phyloP scores from a whole-genome alignment of 148 eudicot genomes.

The Spergularia bocconei region DNA sequence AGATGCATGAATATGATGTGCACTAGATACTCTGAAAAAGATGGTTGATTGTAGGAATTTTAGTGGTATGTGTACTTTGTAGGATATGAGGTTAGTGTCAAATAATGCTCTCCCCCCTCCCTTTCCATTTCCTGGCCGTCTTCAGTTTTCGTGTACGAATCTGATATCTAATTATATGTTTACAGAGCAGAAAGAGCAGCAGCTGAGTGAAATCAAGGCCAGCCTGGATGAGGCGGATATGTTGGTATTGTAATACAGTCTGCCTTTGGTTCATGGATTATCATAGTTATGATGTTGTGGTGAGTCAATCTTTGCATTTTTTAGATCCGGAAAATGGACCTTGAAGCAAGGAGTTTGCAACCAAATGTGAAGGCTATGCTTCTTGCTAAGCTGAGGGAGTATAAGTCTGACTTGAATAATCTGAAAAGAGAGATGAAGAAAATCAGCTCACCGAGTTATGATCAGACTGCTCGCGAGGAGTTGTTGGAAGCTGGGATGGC shows the following conservation, averaged over 20 bases:
- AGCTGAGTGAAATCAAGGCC: conserved; percentile 58
- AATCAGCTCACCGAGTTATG: conserved; percentile 49
- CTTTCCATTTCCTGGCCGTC: not conserved
- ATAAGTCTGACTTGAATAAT: conserved; percentile 76
- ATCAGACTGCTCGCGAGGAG: conserved; percentile 62
- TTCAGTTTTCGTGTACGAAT: conserved; percentile 3
- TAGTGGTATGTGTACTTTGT: not conserved
- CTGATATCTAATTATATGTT: conserved; percentile 7
- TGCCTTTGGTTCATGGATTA: not conserved
- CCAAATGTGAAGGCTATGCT: conserved; percentile 81
- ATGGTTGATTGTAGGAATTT: not conserved
- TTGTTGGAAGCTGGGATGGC: conserved; percentile 70
- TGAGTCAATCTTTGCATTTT: conserved; percentile 18
- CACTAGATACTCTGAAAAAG: not conserved
- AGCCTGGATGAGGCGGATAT: conserved; percentile 85
- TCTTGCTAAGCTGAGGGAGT: conserved; percentile 89
- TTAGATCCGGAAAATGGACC: conserved; percentile 95
- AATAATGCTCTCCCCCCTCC: not conserved
- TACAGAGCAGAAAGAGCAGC: conserved; percentile 68
- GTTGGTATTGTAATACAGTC: conserved; percentile 53
- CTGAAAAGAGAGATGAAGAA: conserved; percentile 72
- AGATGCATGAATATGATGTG: not conserved
- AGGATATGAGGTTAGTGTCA: not conserved
- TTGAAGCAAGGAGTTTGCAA: conserved; percentile 94
- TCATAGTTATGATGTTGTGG: not conserved